phyloP scores from a whole-genome alignment of 2,329 filamentous ascomycete genomes.

The Aspergillus pseudoviridinutans region DNA sequence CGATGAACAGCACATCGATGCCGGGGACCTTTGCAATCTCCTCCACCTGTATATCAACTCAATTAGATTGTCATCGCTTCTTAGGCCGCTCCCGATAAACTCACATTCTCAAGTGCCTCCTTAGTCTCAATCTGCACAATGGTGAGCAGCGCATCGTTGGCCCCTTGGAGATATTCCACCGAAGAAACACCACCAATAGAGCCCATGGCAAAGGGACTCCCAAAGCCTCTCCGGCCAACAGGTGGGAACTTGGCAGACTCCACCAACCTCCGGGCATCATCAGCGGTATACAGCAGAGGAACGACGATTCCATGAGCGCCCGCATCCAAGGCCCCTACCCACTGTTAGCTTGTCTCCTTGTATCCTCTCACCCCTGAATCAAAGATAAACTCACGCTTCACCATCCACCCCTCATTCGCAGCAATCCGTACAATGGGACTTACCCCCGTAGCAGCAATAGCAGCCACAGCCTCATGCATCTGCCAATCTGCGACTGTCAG shows the following conservation, averaged over 20 bases:
- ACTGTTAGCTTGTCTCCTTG: background rate
- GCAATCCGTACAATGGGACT: conserved; percentile 48
- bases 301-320: conserved; percentile 58
- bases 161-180: conserved; percentile 50
- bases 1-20: conserved; percentile 52
- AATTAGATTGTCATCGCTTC: background rate
- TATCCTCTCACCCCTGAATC: background rate
- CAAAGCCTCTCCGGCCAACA: conserved; percentile 52
- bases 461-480: conserved; percentile 55
- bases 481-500: conserved; percentile 22
- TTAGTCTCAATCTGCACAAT: conserved; percentile 45
- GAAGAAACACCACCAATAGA: conserved; percentile 35
- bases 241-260: conserved; percentile 55
- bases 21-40: conserved; percentile 52
- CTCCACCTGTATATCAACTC: conserved; percentile 29
- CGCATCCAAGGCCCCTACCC: conserved; percentile 51
- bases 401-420: conserved; percentile 59
- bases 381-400: conserved; percentile 46
- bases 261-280: conserved; percentile 51
- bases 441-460: conserved; percentile 39
- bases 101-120: conserved; percentile 36
- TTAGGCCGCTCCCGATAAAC: background rate
- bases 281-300: conserved; percentile 50
- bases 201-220: conserved; percentile 51
- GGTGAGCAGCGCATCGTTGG: conserved; percentile 52